Percentiles rank a stretch among this genome's conserved stretches.
Evolutionary conservation across 768 basidiomycete genomes (phyloP).

Genomic region (Tephrocybe sp.): DNA sequence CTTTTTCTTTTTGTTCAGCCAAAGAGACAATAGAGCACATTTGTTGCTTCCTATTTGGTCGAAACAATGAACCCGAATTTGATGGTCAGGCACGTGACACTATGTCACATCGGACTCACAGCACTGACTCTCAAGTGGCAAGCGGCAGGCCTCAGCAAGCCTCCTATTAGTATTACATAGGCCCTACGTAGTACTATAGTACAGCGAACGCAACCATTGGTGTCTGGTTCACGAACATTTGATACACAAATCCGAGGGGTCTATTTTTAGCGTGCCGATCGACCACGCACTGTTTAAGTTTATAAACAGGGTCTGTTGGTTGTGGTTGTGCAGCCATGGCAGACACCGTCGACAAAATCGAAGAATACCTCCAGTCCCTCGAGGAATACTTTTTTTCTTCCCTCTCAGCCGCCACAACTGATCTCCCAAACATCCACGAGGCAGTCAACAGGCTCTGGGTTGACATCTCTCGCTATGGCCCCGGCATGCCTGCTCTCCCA

Average conservation of each 20-base stretch:
- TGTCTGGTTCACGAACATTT: no score
- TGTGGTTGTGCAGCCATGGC: constrained; percentile 18
- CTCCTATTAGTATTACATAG: no score
- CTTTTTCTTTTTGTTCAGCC: constrained; percentile 7
- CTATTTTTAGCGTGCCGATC: neutral
- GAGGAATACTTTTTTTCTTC: constrained; percentile 62
- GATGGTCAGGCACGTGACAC: no score
- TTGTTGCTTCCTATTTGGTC: neutral
- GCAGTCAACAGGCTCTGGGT: constrained; percentile 68
- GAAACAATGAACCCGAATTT: constrained; percentile 8
- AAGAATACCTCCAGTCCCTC: constrained; percentile 64
- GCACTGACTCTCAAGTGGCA: no score
- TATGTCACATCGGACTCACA: no score
- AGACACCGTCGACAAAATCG: constrained; percentile 62
- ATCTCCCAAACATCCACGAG: constrained; percentile 63
- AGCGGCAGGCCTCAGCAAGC: no score
- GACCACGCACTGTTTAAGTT: no score
- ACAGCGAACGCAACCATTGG: no score
- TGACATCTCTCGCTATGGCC: constrained; percentile 81
- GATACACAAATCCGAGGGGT: no score
- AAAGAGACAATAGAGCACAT: constrained; percentile 7
- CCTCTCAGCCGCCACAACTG: constrained; percentile 52
- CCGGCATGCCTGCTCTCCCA: constrained; percentile 53
- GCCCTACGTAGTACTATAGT: no score
- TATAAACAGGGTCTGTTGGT: no score